Conservation (phyloP, 2,329 filamentous ascomycete species). For the Apiospora phragmitis region DNA sequence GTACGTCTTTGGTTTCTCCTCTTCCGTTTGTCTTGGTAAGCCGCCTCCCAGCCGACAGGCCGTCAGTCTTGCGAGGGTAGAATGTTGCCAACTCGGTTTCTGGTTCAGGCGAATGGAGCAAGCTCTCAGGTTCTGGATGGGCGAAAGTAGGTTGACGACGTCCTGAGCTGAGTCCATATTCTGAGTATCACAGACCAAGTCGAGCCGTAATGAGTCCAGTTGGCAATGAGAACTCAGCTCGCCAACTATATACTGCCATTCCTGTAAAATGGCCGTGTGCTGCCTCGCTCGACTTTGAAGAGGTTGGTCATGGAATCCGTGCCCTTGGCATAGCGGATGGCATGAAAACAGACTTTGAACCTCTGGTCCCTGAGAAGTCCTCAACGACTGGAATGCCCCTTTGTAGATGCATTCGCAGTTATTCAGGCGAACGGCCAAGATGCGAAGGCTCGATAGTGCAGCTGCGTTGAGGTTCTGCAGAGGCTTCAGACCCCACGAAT, state of each 20-base stretch:
- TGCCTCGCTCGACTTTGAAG: not conserved
- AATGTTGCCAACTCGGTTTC: not conserved
- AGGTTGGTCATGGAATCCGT: not conserved
- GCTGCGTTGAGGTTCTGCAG: not conserved
- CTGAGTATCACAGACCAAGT: not conserved
- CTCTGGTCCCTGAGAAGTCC: no score
- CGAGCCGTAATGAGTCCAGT: not conserved
- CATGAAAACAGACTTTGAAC: not conserved
- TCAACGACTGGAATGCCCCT: no score
- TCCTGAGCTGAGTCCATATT: not conserved
- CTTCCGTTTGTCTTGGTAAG: not conserved
- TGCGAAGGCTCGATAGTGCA: not conserved
- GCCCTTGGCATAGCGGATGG: not conserved
- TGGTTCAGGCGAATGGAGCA: not conserved
- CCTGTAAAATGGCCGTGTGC: not conserved
- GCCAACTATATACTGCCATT: not conserved
- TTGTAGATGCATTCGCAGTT: not conserved
- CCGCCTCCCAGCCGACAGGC: no score
- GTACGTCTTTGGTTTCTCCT: not conserved
- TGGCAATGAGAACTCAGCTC: not conserved
- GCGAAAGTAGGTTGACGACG: not conserved
- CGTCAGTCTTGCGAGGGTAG: not conserved
- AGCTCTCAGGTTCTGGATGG: not conserved
- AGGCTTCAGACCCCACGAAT: constrained; percentile 6
- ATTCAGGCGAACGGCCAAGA: not conserved